Conservation (phyloP, 169 alveolate species). For the Plasmodium malariae region DNA sequence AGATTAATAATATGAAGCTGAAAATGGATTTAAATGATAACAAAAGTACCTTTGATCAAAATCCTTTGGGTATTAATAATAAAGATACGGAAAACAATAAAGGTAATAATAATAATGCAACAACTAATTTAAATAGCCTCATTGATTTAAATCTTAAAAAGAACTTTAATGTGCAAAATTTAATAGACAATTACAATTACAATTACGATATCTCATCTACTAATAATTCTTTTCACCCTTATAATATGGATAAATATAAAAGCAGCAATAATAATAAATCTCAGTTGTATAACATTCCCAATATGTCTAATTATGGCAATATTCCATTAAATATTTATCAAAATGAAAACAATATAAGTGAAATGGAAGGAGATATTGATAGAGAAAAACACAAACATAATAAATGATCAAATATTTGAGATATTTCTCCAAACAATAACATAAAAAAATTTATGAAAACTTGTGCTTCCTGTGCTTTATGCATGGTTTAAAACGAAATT, state of each 20-base stretch:
- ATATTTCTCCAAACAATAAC: too few species aligned
- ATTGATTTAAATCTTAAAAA: conserved; percentile 43
- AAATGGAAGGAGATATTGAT: too few species aligned
- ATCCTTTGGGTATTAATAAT: too few species aligned
- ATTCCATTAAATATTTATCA: conserved; percentile 41
- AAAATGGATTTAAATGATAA: not conserved
- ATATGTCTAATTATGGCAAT: conserved; percentile 9
- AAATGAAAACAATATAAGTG: conserved; percentile 26
- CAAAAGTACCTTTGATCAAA: not conserved
- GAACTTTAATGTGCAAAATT: conserved; percentile 64
- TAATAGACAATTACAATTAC: conserved; percentile 66
- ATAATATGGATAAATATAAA: conserved; percentile 2
- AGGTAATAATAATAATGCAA: not conserved
- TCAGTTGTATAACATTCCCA: not conserved
- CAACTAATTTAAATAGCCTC: conserved; percentile 6
- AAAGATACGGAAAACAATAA: too few species aligned
- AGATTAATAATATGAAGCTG: not conserved
- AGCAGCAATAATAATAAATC: not conserved
- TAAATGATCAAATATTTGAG: too few species aligned
- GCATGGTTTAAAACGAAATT: too few species aligned
- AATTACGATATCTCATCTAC: conserved; percentile 17
- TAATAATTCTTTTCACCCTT: conserved; percentile 8
- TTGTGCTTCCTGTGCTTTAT: too few species aligned
- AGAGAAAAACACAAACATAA: too few species aligned
- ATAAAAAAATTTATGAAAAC: too few species aligned